These are phyloP conservation scores for Clonostachys byssicola DNA, from an alignment of 2,329 filamentous ascomycete genomes.

Conservation along the genomic window DNA sequence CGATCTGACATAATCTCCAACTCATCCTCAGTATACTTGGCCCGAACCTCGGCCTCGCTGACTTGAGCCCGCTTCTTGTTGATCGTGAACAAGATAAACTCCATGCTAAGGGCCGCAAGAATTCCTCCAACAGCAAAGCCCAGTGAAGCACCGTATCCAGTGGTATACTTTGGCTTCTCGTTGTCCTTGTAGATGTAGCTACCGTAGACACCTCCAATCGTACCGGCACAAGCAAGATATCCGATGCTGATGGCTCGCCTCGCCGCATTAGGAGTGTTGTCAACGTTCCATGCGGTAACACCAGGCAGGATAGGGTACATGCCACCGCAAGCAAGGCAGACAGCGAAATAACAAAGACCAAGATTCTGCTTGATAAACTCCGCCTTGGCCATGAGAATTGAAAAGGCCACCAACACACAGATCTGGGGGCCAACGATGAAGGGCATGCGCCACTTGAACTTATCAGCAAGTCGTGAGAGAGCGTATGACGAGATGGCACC, in stretches of 20 bases:
- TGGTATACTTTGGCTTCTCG: constrained; percentile 15
- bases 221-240: constrained; percentile 58
- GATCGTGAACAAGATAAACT: constrained; percentile 13
- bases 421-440: constrained; percentile 51
- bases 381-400: constrained; percentile 54
- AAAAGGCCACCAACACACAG: constrained; percentile 52
- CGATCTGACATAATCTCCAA: constrained; percentile 9
- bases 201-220: constrained; percentile 39
- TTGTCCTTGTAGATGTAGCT: constrained; percentile 4
- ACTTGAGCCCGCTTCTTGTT: constrained; percentile 12
- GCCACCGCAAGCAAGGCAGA: constrained; percentile 65
- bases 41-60: constrained; percentile 8
- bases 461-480: constrained; percentile 51
- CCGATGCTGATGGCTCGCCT: constrained; percentile 66
- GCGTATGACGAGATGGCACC: constrained; percentile 56
- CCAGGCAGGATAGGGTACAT: constrained; percentile 80
- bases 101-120: constrained; percentile 13
- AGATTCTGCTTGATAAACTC: constrained; percentile 63
- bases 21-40: constrained; percentile 9
- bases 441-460: constrained; percentile 43
- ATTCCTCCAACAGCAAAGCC: constrained; percentile 15
- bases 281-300: constrained; percentile 70
- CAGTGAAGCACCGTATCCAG: constrained; percentile 19
- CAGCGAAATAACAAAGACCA: constrained; percentile 55
- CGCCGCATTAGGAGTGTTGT: constrained; percentile 64